A percentile compares a stretch with the other conserved stretches of the same genome.
phyloP scores from a whole-genome alignment of 352 stramenopile genomes.

The Pythium biforme region DNA sequence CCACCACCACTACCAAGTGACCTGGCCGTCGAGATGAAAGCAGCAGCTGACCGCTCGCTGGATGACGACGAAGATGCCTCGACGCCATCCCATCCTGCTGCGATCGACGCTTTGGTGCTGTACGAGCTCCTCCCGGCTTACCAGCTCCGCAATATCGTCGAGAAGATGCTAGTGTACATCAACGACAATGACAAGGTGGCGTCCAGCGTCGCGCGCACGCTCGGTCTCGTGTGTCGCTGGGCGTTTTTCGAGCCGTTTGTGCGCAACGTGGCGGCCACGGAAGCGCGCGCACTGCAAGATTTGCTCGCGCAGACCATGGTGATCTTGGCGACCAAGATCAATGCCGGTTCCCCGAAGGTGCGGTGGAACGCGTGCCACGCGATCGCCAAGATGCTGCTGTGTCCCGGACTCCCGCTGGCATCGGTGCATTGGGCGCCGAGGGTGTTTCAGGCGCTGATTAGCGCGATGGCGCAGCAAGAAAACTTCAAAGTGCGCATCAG shows the following conservation, averaged over 20 bases:
- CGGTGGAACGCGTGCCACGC: conserved; percentile 87
- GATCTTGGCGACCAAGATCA: conserved; percentile 70
- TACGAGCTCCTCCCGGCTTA: conserved; percentile 67
- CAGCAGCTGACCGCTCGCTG: too few species aligned
- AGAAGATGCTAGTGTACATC: conserved; percentile 84
- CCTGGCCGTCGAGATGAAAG: too few species aligned
- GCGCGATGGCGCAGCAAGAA: conserved; percentile 78
- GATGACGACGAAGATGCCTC: background rate
- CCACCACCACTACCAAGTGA: background rate
- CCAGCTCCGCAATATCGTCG: conserved; percentile 65
- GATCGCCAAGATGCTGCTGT: conserved; percentile 85
- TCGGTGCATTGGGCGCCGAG: conserved; percentile 72
- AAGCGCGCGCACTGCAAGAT: conserved; percentile 42
- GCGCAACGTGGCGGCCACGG: conserved; percentile 30
- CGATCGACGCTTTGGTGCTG: conserved; percentile 27
- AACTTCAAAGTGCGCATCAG: conserved; percentile 90
- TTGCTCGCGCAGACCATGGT: conserved; percentile 69
- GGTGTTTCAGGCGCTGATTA: conserved; percentile 77
- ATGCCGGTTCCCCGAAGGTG: conserved; percentile 79
- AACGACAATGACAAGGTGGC: conserved; percentile 89
- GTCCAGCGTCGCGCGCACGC: conserved; percentile 76
- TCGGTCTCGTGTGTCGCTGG: conserved; percentile 81
- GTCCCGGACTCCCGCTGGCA: conserved; percentile 69
- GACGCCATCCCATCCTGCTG: background rate
- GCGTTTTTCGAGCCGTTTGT: conserved; percentile 71